phyloP scores from a whole-genome alignment of 2,329 filamentous ascomycete species.

The Venturia aucupariae region DNA sequence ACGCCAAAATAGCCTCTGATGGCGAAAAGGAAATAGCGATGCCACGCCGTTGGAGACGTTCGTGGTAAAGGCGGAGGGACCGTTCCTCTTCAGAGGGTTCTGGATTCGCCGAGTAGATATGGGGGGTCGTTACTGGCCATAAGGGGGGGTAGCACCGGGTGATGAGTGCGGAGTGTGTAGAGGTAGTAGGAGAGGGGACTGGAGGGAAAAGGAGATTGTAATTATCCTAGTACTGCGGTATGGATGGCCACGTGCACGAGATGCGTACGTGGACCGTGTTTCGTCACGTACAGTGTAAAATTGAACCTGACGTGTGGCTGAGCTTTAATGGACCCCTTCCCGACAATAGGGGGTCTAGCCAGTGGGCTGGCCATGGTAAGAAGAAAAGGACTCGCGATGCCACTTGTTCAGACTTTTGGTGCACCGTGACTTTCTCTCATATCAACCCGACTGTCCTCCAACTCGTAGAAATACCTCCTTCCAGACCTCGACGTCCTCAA shows the following conservation, averaged over 20 bases:
- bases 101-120: neutral
- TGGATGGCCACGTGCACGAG: no score
- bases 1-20: neutral
- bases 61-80: neutral
- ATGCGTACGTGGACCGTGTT: neutral
- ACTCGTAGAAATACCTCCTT: neutral
- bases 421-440: neutral
- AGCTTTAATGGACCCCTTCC: neutral
- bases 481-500: neutral
- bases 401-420: neutral
- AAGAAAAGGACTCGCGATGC: neutral
- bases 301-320: neutral
- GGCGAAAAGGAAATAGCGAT: neutral
- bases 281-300: slow-evolving; percentile 1
- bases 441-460: neutral
- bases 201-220: neutral
- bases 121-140: neutral
- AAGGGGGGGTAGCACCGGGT: neutral
- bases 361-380: neutral
- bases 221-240: no score
- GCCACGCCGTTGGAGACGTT: neutral
- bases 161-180: neutral
- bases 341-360: neutral
- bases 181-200: neutral
- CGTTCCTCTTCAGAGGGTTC: neutral